Percentiles rank a stretch among this genome's conserved stretches.
Evolutionary conservation across 352 stramenopile species (phyloP).

Genomic region (Pythium guiyangense): DNA sequence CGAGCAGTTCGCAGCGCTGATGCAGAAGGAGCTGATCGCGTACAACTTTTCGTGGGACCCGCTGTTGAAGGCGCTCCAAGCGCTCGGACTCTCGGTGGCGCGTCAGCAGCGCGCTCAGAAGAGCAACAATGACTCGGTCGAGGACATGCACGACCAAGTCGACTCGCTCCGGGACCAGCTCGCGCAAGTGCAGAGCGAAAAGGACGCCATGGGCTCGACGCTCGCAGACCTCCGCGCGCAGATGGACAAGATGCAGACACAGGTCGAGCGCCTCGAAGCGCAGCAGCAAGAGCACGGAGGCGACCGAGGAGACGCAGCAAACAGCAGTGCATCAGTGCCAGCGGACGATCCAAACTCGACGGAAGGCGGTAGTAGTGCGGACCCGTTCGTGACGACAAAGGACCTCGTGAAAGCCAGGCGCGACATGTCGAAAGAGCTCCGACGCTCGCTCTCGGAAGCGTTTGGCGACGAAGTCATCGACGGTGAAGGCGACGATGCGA

Average conservation of each 20-base stretch:
- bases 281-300: slow-evolving; percentile 20
- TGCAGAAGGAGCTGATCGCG: slow-evolving; percentile 64
- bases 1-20: slow-evolving; percentile 47
- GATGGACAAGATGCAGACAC: slow-evolving; percentile 37
- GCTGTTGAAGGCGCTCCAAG: slow-evolving; percentile 55
- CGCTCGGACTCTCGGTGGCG: slow-evolving; percentile 45
- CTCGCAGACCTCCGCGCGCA: slow-evolving; percentile 45
- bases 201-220: slow-evolving; percentile 39
- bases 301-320: slow-evolving; percentile 11
- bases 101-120: slow-evolving; percentile 46
- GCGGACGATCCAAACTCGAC: slow-evolving; percentile 2
- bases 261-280: slow-evolving; percentile 27
- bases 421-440: slow-evolving; percentile 40
- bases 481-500: slow-evolving; percentile 18
- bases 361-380: not conserved
- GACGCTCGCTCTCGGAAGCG: slow-evolving; percentile 33
- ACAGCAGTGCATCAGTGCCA: not conserved
- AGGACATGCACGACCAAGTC: slow-evolving; percentile 53
- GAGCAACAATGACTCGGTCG: slow-evolving; percentile 39
- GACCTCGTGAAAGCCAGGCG: slow-evolving; percentile 43
- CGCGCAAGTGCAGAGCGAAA: slow-evolving; percentile 39
- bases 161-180: slow-evolving; percentile 36
- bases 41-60: slow-evolving; percentile 75
- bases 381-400: slow-evolving; percentile 38
- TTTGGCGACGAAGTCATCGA: slow-evolving; percentile 31